Conservation (phyloP, 225 moss, liverwort and hornwort genomes). For the Physcomitrium patens region DNA sequence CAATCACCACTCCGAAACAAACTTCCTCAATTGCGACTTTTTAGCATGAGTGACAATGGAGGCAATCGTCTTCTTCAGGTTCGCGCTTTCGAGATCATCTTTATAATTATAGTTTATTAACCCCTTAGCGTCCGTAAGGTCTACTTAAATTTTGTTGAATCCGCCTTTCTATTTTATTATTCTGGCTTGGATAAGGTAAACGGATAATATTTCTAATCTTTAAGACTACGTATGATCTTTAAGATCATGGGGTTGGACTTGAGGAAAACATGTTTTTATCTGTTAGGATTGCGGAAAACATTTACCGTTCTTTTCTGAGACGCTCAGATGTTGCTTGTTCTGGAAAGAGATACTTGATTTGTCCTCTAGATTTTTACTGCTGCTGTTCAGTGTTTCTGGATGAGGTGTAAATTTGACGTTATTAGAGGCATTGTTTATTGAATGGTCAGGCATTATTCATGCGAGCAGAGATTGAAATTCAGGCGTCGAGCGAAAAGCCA, state of each 20-base stretch:
- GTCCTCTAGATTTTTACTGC: slow-evolving; percentile 15
- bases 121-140: too few relatives aligned
- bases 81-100: slow-evolving; percentile 1
- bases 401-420: slow-evolving; percentile 25
- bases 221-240: too few relatives aligned
- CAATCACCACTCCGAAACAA: slow-evolving; percentile 49
- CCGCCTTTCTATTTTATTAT: too few relatives aligned
- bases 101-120: not conserved
- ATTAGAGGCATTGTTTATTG: slow-evolving; percentile 13
- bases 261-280: too few relatives aligned
- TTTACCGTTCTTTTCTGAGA: not conserved
- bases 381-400: not conserved
- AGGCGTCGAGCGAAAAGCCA: slow-evolving; percentile 57
- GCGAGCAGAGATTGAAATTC: slow-evolving; percentile 65
- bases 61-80: slow-evolving; percentile 71
- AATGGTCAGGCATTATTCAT: slow-evolving; percentile 57
- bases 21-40: slow-evolving; percentile 52
- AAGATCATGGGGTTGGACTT: too few relatives aligned
- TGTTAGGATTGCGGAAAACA: too few relatives aligned
- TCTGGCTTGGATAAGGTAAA: too few relatives aligned
- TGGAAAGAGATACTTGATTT: slow-evolving; percentile 4
- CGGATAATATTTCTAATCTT: too few relatives aligned
- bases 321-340: slow-evolving; percentile 8
- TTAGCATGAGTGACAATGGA: slow-evolving; percentile 61
- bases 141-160: too few relatives aligned